Conservation (phyloP, 1,284 basidiomycete species). For the Pterula multifida region DNA sequence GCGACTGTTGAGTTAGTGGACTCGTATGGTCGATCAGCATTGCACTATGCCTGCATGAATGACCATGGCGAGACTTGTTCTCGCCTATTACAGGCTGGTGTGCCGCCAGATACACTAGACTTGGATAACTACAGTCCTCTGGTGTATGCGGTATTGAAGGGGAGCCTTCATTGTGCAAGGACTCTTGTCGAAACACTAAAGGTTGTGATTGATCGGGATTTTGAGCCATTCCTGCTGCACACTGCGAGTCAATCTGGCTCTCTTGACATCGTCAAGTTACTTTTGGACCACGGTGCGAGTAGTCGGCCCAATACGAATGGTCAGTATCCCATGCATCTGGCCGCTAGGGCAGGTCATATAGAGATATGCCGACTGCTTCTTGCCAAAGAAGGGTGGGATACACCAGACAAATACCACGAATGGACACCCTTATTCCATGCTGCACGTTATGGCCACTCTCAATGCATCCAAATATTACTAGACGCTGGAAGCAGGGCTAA, state of each 20-base stretch:
- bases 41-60: conserved; percentile 96
- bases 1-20: conserved; percentile 64
- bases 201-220: conserved; percentile 45
- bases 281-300: conserved; percentile 70
- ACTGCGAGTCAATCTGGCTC: conserved; percentile 89
- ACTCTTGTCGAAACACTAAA: conserved; percentile 63
- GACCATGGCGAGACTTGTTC: conserved; percentile 74
- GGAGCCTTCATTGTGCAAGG: conserved; percentile 72
- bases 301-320: conserved; percentile 88
- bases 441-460: conserved; percentile 75
- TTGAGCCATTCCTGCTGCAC: conserved; percentile 80
- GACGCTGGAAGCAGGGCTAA: conserved; percentile 69
- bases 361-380: conserved; percentile 78
- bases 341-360: conserved; percentile 88
- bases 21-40: conserved; percentile 84
- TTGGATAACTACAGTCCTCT: conserved; percentile 92
- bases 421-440: conserved; percentile 99
- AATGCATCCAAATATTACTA: conserved; percentile 71
- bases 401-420: conserved; percentile 91
- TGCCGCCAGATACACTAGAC: conserved; percentile 66
- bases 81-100: conserved; percentile 59
- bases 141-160: conserved; percentile 85
- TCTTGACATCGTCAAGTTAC: conserved; percentile 68
- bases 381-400: conserved; percentile 70
- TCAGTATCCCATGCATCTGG: conserved; percentile 94